These are phyloP conservation scores for Exophiala dermatitidis DNA, from an alignment of 2,329 filamentous ascomycete genomes.

Conservation along the genomic window DNA sequence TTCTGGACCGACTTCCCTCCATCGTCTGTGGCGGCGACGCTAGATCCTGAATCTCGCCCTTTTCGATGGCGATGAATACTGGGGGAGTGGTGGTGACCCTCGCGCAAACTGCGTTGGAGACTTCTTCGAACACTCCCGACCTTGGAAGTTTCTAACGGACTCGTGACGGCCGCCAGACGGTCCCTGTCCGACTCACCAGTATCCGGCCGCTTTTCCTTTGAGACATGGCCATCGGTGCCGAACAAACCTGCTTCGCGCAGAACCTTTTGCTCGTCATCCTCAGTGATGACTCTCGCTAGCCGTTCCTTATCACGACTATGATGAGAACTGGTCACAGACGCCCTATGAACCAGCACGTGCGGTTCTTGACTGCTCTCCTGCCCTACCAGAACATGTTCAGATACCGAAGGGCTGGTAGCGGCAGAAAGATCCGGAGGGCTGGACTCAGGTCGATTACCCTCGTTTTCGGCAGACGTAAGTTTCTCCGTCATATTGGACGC, in stretches of 20 bases:
- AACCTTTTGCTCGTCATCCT: slow-evolving; percentile 58
- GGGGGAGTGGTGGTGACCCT: slow-evolving; percentile 50
- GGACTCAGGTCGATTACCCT: slow-evolving; percentile 3
- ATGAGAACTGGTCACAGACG: slow-evolving; percentile 34
- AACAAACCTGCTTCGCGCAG: slow-evolving; percentile 62
- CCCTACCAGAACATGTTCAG: slow-evolving; percentile 8
- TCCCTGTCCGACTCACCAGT: slow-evolving; percentile 40
- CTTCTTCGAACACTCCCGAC: slow-evolving; percentile 71
- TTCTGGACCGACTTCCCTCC: slow-evolving; percentile 36
- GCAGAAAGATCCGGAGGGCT: slow-evolving; percentile 8
- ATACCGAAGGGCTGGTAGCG: slow-evolving; percentile 10
- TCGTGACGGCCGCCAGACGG: slow-evolving; percentile 34
- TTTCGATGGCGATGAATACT: slow-evolving; percentile 62
- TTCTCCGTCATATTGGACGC: slow-evolving; percentile 16
- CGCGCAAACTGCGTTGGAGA: slow-evolving; percentile 80
- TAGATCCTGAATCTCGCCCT: slow-evolving; percentile 64
- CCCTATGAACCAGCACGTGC: slow-evolving; percentile 32
- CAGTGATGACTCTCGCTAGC: slow-evolving; percentile 18
- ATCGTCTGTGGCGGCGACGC: slow-evolving; percentile 48
- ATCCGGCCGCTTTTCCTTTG: slow-evolving; percentile 36
- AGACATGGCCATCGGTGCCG: slow-evolving; percentile 37
- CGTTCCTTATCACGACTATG: slow-evolving; percentile 32
- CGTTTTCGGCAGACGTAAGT: slow-evolving; percentile 13
- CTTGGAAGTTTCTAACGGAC: slow-evolving; percentile 44
- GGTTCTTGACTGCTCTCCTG: slow-evolving; percentile 25